Base-by-base conservation (phyloP, 805 yeast genomes). In the Ogataea thermomethanolica region DNA sequence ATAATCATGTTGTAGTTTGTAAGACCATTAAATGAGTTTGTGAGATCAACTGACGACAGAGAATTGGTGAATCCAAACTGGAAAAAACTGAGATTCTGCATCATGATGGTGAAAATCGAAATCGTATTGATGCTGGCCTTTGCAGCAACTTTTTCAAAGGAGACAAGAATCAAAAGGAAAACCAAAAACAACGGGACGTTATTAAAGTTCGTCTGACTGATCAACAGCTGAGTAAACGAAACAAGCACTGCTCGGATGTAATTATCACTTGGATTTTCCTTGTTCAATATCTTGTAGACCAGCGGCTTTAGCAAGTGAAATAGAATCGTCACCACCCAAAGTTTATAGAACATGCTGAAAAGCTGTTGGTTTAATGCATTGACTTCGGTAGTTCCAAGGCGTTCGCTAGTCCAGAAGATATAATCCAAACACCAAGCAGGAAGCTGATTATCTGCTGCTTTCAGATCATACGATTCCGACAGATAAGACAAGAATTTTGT, bases 21-120 rank as follows among this genome's bases (percentile, higher is more conserved):
- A 7, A 90, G 69, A 0, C 99, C 99, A 57, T 91, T 91, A 61
- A 93, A 93, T 0, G 96, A 90, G 58, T 91, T 90, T 0, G 95
- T 78, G 17, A 93, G 70, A 54, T 91, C 97, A 15, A 93, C 80
- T 0, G 97, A 83, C 0, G 97, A 91, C 50, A 93, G 71, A 28
- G 96, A 87, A 56, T 93, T 93, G 0, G 98, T 89, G 36, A 86
- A 87, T 0, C 98, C 98, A 58, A 84, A 71, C 14, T 86, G 85
- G 65, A 86, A 93, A 58, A 91, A 93, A 0, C 89, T 66, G 29
- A 88, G 66, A 50, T 87, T 81, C 56, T 88, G 95, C 35, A 88
- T 49, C 15, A 83, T 58, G 3, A 88, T 48, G 2, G 65, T 63
- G 43, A 73, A 61, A 3, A 68, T 30, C 0, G 62, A 41, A 4